These are phyloP conservation scores for Rubus parviflorus DNA, from an alignment of 306 rosid genomes.

Conservation along the genomic window DNA sequence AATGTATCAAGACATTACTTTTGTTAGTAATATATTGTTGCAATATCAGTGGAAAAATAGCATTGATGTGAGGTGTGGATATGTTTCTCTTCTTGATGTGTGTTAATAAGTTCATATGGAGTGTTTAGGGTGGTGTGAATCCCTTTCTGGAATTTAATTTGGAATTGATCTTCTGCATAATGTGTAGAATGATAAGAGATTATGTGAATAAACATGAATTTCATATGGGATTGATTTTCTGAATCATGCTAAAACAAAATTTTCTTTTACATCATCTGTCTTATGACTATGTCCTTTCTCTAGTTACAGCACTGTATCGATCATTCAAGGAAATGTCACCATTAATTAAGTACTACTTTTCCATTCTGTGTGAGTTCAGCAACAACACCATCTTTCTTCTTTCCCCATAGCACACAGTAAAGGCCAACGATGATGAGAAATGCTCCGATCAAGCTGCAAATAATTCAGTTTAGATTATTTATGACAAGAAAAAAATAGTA, in stretches of 20 bases:
- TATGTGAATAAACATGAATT: background rate
- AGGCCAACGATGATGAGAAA: slow-evolving; percentile 25
- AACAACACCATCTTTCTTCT: slow-evolving; percentile 3
- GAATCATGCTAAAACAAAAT: background rate
- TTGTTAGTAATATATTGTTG: no score
- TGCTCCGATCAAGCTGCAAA: slow-evolving; percentile 33
- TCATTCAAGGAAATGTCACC: background rate
- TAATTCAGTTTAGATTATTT: background rate
- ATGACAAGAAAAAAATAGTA: no score
- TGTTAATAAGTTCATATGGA: background rate
- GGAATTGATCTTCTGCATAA: background rate
- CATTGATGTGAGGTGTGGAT: no score
- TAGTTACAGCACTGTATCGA: slow-evolving; percentile 9
- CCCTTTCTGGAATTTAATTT: background rate
- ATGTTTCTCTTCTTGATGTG: background rate
- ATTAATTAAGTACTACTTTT: background rate
- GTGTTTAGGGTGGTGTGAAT: background rate
- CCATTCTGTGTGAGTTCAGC: background rate
- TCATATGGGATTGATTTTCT: background rate
- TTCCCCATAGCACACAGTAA: slow-evolving; percentile 38
- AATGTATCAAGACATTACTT: no score
- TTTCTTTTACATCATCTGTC: background rate
- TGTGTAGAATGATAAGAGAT: background rate
- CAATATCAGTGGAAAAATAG: no score
- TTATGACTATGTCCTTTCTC: background rate